These are phyloP conservation scores for Paxillus ammoniavirescens DNA, from an alignment of 768 basidiomycete species.

Conservation along the genomic window DNA sequence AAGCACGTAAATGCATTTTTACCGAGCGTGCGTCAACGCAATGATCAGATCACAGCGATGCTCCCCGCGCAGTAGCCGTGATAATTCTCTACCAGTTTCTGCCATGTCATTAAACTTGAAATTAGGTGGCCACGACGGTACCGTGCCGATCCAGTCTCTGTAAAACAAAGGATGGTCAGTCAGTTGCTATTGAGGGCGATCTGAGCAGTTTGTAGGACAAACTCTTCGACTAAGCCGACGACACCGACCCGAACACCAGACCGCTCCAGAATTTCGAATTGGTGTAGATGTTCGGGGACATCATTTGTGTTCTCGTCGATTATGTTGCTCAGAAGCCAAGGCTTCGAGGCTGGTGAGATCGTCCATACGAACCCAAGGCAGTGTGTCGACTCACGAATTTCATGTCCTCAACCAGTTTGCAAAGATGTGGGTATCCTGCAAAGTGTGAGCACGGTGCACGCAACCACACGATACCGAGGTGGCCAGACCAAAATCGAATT, in stretches of 20 bases:
- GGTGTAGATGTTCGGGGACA: slow-evolving; percentile 59
- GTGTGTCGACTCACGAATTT: slow-evolving; percentile 56
- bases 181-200: neutral
- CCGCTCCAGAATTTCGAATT: slow-evolving; percentile 67
- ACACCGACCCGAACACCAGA: slow-evolving; percentile 72
- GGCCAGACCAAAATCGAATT: slow-evolving; percentile 79
- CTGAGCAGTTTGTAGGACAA: slow-evolving; percentile 8
- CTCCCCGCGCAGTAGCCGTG: slow-evolving; percentile 66
- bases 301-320: slow-evolving; percentile 61
- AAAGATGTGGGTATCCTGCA: slow-evolving; percentile 61
- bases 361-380: neutral
- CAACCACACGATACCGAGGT: neutral
- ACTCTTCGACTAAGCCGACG: slow-evolving; percentile 89
- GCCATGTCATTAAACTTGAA: slow-evolving; percentile 79
- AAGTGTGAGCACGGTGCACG: neutral
- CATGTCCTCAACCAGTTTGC: slow-evolving; percentile 67
- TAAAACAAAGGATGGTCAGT: neutral
- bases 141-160: slow-evolving; percentile 88
- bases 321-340: slow-evolving; percentile 91
- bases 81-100: slow-evolving; percentile 69
- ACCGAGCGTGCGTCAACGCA: slow-evolving; percentile 84
- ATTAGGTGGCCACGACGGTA: slow-evolving; percentile 80
- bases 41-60: slow-evolving; percentile 79
- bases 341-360: slow-evolving; percentile 40
- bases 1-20: slow-evolving; percentile 16